Base-by-base conservation (phyloP, 2,329 filamentous ascomycete species). In the Sordariomycetes sp. region DNA sequence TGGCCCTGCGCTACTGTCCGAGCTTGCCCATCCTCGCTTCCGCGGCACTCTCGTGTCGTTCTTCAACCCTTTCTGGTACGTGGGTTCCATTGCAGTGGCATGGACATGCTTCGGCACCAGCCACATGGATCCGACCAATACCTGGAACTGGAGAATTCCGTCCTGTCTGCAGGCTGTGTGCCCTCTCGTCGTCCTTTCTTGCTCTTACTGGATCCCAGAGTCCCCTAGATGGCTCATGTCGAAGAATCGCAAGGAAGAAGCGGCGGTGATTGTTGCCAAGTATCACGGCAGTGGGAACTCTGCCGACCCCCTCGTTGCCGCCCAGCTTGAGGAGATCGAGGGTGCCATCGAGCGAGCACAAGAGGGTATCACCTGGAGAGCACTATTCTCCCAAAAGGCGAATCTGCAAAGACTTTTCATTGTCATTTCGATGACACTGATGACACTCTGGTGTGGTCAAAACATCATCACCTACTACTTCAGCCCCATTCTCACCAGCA, bases 21-120 rank as follows among this genome's bases (percentile, higher is more conserved):
- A 79, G 49, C 55, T 79, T 9, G 67, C 64, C 3, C 68, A 78
- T 47, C 72, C 73, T 6, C 76, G 75, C 51, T 72, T 78, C 48
- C 69, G 74, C 34, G 61, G 72, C 0, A 60, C 73, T 26, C 42
- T 78, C 36, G 78, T 71, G 1, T 75, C 71, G 9, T 30, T 36
- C 17, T 78, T 78, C 60, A 78, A 78, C 45, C 66, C 58, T 51
- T 68, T 68, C 9, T 76, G 72, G 45, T 65, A 73, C 41, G 51
- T 75, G 27, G 71, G 71, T 4, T 56, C 61, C 32, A 68, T 74
- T 33, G 33, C 60, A 4, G 63, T 69, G 3, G 64, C 68, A 0
- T 66, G 54, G 6, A 71, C 72, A 30, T 61, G 63, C n/a, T 65
- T 69, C 36, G 61, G 63, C 17, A 73, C 69, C 5, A 57, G 57